Base-by-base conservation (phyloP, 441 rosid genomes). In the Pelargonium australe region DNA sequence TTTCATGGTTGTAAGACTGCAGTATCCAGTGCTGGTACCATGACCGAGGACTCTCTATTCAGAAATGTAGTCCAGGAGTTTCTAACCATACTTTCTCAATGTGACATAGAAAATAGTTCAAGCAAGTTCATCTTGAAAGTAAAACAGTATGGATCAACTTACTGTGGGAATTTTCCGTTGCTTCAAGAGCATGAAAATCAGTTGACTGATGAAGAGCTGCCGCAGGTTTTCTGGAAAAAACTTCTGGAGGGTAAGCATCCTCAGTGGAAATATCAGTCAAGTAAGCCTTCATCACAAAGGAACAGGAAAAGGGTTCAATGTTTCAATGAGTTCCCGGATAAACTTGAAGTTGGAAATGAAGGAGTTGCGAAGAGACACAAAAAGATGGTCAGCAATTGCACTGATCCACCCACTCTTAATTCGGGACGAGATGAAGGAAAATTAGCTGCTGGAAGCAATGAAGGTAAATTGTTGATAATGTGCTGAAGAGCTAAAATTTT, bases 181-280 rank as follows among this genome's bases (percentile, higher is more conserved):
- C 79, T 82, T 71, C 89, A 95, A 71, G 98, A 90, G 82, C 73
- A 69, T 72, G 79, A 81, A 72, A 73, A 78, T 69, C 83, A 84
- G 76, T 64, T 75, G 66, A 72, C 70, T 19, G 80, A 81, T 79
- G 91, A 82, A 80, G 84, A 79, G 63, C 75, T 69, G 19, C 89
- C 96, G 7, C 85, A 86, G 68, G 34, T 80, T 14, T 90, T 90
- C 75, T 92, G 99, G 99, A 75, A 83, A 76, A 85, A 81, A 64
- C 78, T 90, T 72, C 77, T 90, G 45, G 81, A 73, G 25, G 89
- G 83, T 64, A 89, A 79, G 81, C 61, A 70, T 65, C 98, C 95
- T 37, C 58, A 31, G 61, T 95, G 99, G 97, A 90, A 77, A 75
- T 87, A 85, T 80, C 34, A 19, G 25, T 7, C 34, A 20, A 60